Base-by-base conservation (phyloP, 306 rosid genomes). In the Pyrus pyrifolia region DNA sequence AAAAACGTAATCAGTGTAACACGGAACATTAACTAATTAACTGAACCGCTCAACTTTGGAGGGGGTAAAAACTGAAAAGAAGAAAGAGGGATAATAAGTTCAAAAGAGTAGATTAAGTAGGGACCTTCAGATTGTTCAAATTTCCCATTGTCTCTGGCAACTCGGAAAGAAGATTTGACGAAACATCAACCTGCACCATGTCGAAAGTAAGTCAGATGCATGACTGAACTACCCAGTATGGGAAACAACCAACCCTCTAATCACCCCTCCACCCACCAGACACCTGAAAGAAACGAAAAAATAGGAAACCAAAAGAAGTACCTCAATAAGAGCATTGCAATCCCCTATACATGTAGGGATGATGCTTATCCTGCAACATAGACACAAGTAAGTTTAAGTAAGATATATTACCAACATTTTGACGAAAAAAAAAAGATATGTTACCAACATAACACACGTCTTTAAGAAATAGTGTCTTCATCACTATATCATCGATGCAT, bases 251-350 rank as follows among this genome's bases (percentile, higher is more conserved):
- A 65, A 17, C 49, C 15, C 27, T 65, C 27, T 15, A 49, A 18
- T 49, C 55, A 5, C 3, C 21, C 19, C 21, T 49, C 55, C 55
- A 5, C 55, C 2, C 18, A 33, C 81, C 71, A 19, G 53, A 40
- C 11, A 55, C 53, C 76, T 13, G 23, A 35, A 46, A 74, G 68
- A 45, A 40, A 6, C 8, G 8, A 64, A 22, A 30, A 31, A 63
- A 29, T 11, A 62, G 70, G 70, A 65, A 55, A 9, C 21, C 13
- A 23, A 53, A 65, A 70, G 25, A 4, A 64, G 40, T 85, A 94
- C 98, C 97, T 92, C 97, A 71, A 85, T 78, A 80, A 95, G 98
- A 78, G 97, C 89, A 79, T 51, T 81, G 44, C 96, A 92, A 70
- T 84, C 84, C 75, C 96, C 97, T 57, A 95, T 62, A 78, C 45